These are phyloP conservation scores for Penicillium sp. DNA, from an alignment of 2,329 filamentous ascomycete genomes.

Conservation along the genomic window DNA sequence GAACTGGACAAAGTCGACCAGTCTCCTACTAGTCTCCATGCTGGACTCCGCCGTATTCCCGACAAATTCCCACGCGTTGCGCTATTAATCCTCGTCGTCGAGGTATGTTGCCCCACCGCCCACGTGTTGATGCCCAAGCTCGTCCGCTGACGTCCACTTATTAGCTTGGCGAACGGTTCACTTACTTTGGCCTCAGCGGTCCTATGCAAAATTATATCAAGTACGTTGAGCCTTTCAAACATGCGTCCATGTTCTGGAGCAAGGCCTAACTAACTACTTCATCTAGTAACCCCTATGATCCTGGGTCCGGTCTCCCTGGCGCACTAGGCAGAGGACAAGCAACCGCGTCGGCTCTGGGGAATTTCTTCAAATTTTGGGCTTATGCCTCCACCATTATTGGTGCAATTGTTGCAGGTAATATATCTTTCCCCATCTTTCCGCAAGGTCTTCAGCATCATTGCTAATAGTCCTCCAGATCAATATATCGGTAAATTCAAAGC, in stretches of 20 bases:
- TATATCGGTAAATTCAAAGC: slow-evolving; percentile 54
- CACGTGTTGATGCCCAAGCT: not conserved
- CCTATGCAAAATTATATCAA: slow-evolving; percentile 35
- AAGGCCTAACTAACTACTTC: not conserved
- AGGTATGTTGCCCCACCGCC: slow-evolving; percentile 5
- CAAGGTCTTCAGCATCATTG: not conserved
- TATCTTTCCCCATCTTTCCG: too few species aligned
- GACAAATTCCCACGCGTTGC: slow-evolving; percentile 27
- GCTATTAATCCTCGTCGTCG: slow-evolving; percentile 26
- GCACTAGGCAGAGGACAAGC: slow-evolving; percentile 12
- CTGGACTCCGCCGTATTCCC: slow-evolving; percentile 23
- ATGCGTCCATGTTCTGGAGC: rapidly evolving
- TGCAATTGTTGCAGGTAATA: slow-evolving; percentile 41
- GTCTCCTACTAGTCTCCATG: not conserved
- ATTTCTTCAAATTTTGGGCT: slow-evolving; percentile 41
- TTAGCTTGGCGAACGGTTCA: slow-evolving; percentile 29
- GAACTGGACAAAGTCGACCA: not conserved
- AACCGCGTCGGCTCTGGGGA: slow-evolving; percentile 13
- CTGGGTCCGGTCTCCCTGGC: slow-evolving; percentile 10
- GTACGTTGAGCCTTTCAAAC: not conserved
- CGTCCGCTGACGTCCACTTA: not conserved
- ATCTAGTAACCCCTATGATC: slow-evolving; percentile 12
- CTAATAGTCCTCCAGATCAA: slow-evolving; percentile 37
- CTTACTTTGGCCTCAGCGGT: slow-evolving; percentile 29
- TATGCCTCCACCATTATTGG: slow-evolving; percentile 49